Evolutionary conservation across 1,139 yeast genomes (phyloP), one percentile per base, ranked within the genome.

Genomic region (Pichia kudriavzevii): DNA sequence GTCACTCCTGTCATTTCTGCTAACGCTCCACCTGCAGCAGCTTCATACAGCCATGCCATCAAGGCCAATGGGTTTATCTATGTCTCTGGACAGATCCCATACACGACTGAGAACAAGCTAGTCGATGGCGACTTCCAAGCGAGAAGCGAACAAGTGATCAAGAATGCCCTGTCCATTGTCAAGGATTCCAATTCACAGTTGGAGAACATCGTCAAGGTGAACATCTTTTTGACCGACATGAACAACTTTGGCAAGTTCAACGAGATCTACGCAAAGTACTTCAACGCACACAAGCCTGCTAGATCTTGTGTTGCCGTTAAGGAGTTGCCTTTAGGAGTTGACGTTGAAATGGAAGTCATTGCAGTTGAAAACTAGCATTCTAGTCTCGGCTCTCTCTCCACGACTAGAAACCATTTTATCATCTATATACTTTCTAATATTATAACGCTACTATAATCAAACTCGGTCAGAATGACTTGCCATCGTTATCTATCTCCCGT

Each of bases 81-180:
- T 60, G 88, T 91, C 41, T 85, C 96, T 31, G 98, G 98, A 38
- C 98, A 91, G 65, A 79, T 91, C 44, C 97, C 97, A 41, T 75
- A 77, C 67, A 84, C 93, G 32, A 71, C 91, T 30, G 91, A 80
- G 12, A 81, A 80, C 58, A 78, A 79, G 61, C 80, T 85, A 46
- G 75, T 87, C 50, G 76, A 75, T 45, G 94, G 81, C 33, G 67
- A 75, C 35, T 79, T 85, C 57, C 70, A 79, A 50, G 93, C 74
- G 48, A 83, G 81, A 63, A 82, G 95, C 35, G 91, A 83, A 59
- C 94, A 83, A 64, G 83, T 75, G 39, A 72, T 88, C 50, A 70
- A 75, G 58, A 87, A 88, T 62, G 78, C 84, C 34, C 65, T 74
- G 50, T 79, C 70, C 50, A 78, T 88, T 47, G 70, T 88, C 49